Evolutionary conservation across 1,284 basidiomycete genomes (phyloP).

Genomic region (Malassezia arunalokei): DNA sequence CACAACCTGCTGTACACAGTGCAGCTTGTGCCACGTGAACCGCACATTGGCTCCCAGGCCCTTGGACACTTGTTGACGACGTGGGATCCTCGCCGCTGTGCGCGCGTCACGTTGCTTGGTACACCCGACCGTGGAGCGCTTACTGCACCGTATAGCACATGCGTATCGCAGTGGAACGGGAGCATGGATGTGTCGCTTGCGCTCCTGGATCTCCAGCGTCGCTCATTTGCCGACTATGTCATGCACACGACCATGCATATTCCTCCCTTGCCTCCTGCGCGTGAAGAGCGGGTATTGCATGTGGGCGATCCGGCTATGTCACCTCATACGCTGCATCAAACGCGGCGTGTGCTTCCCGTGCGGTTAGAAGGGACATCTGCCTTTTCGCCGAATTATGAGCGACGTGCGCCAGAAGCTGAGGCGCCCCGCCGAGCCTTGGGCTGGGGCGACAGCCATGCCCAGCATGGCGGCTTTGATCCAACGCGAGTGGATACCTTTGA

Average conservation of each 20-base stretch:
- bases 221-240: neutral
- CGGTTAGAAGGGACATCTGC: neutral
- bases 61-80: neutral
- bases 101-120: conserved; percentile 5
- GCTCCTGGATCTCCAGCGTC: neutral
- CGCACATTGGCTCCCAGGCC: neutral
- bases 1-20: conserved; percentile 11
- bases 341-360: neutral
- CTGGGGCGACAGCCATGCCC: neutral
- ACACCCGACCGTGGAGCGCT: neutral
- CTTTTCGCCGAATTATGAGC: neutral
- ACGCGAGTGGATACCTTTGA: neutral
- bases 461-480: neutral
- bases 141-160: neutral
- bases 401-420: neutral
- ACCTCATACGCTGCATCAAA: neutral
- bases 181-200: neutral
- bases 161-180: conserved; percentile 5
- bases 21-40: neutral
- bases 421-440: neutral
- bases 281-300: too few species aligned
- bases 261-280: neutral
- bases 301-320: neutral
- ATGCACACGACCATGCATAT: neutral
- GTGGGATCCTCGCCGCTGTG: conserved; percentile 1